A percentile compares a stretch with the other conserved stretches of the same genome.
These are phyloP conservation scores for Sordaria brevicollis DNA, from an alignment of 495 filamentous ascomycete genomes.

Conservation along the genomic window DNA sequence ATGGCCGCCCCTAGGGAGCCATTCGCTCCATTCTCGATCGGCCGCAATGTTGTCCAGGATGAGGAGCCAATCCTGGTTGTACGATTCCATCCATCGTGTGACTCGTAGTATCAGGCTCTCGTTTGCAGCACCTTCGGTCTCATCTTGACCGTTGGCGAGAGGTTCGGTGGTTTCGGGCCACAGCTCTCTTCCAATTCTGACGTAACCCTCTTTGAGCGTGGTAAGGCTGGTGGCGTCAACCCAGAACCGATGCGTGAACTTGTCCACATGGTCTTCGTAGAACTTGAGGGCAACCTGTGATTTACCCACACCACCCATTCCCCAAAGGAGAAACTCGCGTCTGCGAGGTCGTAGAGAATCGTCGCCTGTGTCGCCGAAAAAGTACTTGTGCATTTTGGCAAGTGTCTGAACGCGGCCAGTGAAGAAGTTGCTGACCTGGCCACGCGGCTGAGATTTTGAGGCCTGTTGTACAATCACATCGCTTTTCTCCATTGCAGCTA, in stretches of 20 bases:
- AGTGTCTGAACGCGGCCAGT: conserved; percentile 12
- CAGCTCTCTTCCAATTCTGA: too few species aligned
- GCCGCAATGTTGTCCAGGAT: conserved; percentile 3
- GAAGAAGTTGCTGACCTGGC: conserved; percentile 4
- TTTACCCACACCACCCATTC: conserved; percentile 14
- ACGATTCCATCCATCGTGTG: not conserved
- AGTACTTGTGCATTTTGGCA: not conserved
- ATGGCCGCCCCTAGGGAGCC: not conserved
- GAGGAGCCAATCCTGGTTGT: conserved; percentile 4
- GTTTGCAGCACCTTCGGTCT: not conserved
- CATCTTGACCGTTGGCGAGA: too few species aligned
- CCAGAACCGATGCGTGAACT: too few species aligned
- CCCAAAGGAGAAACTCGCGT: conserved; percentile 10
- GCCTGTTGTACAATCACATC: too few species aligned
- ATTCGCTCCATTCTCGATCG: not conserved
- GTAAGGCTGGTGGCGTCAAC: too few species aligned
- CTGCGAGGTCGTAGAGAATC: not conserved
- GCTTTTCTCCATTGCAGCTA: too few species aligned
- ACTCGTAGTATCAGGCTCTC: not conserved
- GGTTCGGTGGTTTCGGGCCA: too few species aligned
- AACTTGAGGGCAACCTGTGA: conserved; percentile 11
- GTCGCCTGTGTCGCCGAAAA: not conserved
- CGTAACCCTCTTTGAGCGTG: too few species aligned
- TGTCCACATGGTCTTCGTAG: not conserved
- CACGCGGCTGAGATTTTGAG: not conserved